phyloP scores from a whole-genome alignment of 2,329 filamentous ascomycete genomes.

The Incumbomyces lentus region DNA sequence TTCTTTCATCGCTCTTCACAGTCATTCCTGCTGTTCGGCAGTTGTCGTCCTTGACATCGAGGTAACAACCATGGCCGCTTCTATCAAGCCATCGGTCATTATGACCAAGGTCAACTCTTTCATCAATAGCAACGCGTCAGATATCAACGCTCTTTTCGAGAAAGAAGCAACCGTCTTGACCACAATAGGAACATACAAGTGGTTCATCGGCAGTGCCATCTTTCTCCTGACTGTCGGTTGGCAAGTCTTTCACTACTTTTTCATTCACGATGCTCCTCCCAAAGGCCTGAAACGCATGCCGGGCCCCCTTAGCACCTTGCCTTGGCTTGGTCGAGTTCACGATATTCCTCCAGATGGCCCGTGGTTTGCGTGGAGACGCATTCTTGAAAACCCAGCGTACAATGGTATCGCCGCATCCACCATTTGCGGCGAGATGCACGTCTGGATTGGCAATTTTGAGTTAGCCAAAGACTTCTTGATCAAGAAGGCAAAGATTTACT shows the following conservation, averaged over 20 bases:
- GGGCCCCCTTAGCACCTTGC: constrained; percentile 19
- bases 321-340: constrained; percentile 21
- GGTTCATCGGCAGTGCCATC: constrained; percentile 21
- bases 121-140: constrained; percentile 15
- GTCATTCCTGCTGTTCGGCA: not conserved
- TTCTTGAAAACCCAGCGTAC: constrained; percentile 17
- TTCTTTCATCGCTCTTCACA: not conserved
- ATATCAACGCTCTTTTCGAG: constrained; percentile 20
- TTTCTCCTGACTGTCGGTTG: constrained; percentile 18
- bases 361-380: constrained; percentile 22
- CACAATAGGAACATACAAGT: constrained; percentile 21
- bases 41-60: not conserved
- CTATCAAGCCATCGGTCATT: constrained; percentile 22
- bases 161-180: constrained; percentile 16
- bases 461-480: constrained; percentile 21
- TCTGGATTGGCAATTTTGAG: constrained; percentile 20
- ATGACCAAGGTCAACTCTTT: constrained; percentile 21
- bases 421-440: constrained; percentile 23
- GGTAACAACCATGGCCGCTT: constrained; percentile 17
- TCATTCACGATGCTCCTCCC: constrained; percentile 18
- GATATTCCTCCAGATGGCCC: constrained; percentile 21
- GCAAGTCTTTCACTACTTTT: constrained; percentile 31
- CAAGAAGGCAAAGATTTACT: constrained; percentile 23
- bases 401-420: constrained; percentile 20
- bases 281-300: constrained; percentile 20